Conservation (phyloP, 2,329 filamentous ascomycete species). For the Calonectria hongkongensis region DNA sequence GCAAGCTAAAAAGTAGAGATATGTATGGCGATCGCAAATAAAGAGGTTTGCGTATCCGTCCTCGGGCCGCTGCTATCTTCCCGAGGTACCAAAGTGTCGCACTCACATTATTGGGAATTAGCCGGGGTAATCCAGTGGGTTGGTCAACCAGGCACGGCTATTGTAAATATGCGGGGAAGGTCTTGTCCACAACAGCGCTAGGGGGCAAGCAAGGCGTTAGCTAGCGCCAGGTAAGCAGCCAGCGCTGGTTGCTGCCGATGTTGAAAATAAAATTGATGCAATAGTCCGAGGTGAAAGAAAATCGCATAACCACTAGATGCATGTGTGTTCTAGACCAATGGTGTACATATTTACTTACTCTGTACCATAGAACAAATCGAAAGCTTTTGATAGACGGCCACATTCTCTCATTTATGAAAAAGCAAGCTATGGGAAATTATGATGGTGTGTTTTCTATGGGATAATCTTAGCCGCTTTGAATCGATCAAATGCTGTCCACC, state of each 20-base stretch:
- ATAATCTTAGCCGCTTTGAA: slow-evolving; percentile 59
- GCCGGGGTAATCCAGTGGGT: slow-evolving; percentile 29
- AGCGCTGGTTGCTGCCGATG: no score
- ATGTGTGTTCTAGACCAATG: no score
- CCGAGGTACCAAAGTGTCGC: slow-evolving; percentile 23
- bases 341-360: not conserved
- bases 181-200: not conserved
- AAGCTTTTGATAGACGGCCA: not conserved
- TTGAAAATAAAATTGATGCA: not conserved
- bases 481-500: slow-evolving; percentile 59
- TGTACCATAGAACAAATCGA: not conserved
- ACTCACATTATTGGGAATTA: slow-evolving; percentile 17
- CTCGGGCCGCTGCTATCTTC: slow-evolving; percentile 30
- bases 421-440: not conserved
- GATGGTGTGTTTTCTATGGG: slow-evolving; percentile 43
- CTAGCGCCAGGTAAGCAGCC: no score
- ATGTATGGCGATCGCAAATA: not conserved
- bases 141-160: slow-evolving; percentile 13
- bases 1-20: not conserved
- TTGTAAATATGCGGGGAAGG: slow-evolving; percentile 11
- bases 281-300: not conserved
- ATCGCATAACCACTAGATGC: no score
- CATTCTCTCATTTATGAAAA: not conserved
- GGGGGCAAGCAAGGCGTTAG: not conserved
- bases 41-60: not conserved